A percentile compares a stretch with the other conserved stretches of the same genome.
These are phyloP conservation scores for Fistulifera pelliculosa DNA, from an alignment of 108 stramenopile species.

Conservation along the genomic window DNA sequence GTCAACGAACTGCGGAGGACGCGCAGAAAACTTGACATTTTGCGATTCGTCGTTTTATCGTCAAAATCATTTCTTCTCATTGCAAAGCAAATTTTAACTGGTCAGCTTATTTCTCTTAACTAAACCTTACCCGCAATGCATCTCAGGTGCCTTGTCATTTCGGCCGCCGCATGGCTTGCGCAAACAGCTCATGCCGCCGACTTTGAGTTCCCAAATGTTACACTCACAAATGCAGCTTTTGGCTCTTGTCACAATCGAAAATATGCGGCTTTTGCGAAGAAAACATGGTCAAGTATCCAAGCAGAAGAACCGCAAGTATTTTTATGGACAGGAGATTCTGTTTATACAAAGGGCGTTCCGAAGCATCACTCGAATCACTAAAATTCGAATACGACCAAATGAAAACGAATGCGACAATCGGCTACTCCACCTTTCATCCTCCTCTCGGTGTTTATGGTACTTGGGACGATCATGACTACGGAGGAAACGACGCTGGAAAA, in stretches of 20 bases:
- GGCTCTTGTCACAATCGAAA: slow-evolving; percentile 75
- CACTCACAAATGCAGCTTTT: slow-evolving; percentile 42
- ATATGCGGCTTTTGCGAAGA: slow-evolving; percentile 11
- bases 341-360: slow-evolving; percentile 60
- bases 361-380: slow-evolving; percentile 33
- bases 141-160: no score
- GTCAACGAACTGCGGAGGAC: no score
- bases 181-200: slow-evolving; percentile 2
- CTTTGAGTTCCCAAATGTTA: slow-evolving; percentile 2
- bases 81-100: no score
- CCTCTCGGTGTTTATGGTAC: slow-evolving; percentile 38
- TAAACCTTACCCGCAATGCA: no score
- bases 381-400: slow-evolving; percentile 44
- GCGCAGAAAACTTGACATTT: no score
- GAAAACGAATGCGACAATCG: slow-evolving; percentile 52
- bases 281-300: slow-evolving; percentile 56
- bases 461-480: slow-evolving; percentile 93
- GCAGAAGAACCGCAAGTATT: slow-evolving; percentile 39
- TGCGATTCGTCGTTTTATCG: no score
- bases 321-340: slow-evolving; percentile 79
- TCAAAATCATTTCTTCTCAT: no score
- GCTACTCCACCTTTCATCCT: slow-evolving; percentile 22
- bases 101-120: no score
- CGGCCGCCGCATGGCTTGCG: no score
- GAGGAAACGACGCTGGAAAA: slow-evolving; percentile 77